Evolutionary conservation across 768 basidiomycete genomes (phyloP).

Genomic region (Crepidotus variabilis): DNA sequence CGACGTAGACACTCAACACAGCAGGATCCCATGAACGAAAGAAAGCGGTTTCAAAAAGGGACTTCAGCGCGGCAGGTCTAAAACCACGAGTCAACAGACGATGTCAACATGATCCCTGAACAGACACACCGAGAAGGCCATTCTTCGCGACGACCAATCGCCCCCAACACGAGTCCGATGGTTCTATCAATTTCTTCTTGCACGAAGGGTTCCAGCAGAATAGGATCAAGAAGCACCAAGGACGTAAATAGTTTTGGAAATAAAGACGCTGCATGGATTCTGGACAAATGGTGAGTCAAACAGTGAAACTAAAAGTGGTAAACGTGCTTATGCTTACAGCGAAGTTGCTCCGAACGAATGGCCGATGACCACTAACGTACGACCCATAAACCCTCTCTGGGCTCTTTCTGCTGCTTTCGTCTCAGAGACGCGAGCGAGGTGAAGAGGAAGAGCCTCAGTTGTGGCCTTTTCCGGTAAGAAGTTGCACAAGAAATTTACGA

Average conservation of each 20-base stretch:
- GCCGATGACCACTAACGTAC: conserved; percentile 64
- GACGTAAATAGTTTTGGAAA: conserved; percentile 66
- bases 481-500: conserved; percentile 69
- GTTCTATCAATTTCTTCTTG: conserved; percentile 7
- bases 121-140: conserved; percentile 57
- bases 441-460: conserved; percentile 39
- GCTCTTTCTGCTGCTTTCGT: conserved; percentile 39
- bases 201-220: conserved; percentile 41
- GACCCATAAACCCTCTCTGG: conserved; percentile 42
- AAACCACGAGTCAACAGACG: not conserved
- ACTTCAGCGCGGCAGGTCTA: conserved; percentile 57
- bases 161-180: conserved; percentile 32
- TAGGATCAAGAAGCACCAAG: conserved; percentile 76
- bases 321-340: conserved; percentile 41
- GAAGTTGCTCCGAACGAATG: conserved; percentile 86
- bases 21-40: conserved; percentile 69
- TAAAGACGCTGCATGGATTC: conserved; percentile 61
- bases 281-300: conserved; percentile 20
- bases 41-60: conserved; percentile 55
- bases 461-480: conserved; percentile 52
- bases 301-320: not conserved
- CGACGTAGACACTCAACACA: conserved; percentile 56
- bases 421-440: conserved; percentile 46
- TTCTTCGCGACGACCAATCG: conserved; percentile 52
- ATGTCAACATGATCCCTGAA: conserved; percentile 1